Base-by-base conservation (phyloP, 768 basidiomycete genomes). In the Leccinum disarticulatum region DNA sequence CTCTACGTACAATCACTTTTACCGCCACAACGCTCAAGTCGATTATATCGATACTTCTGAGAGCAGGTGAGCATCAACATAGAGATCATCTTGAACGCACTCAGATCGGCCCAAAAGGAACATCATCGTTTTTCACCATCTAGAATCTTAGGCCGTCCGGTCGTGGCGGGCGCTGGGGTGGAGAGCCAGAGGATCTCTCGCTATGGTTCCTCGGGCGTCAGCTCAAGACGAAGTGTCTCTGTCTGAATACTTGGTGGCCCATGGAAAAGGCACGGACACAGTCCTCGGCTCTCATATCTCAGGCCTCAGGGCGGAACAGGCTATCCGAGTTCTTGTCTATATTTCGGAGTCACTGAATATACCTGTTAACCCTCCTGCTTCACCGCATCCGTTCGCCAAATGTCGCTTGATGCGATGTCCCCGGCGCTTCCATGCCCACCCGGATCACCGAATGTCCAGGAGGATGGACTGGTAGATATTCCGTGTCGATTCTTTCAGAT, bases 371-470 rank as follows among this genome's bases (percentile, higher is more conserved):
- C 27, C 25, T 48, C 0, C 31, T 2, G 15, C 43, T 51, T 17
- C 17, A 48, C 36, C 46, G 41, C 48, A 38, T 47, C 55, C 50
- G 27, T 41, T 25, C 55, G 52, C 46, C 35, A 15, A 22, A 13
- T 41, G 38, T 35, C 7, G 38, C 28, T 47, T 55, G 66, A 66
- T 66, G 56, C 66, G 66, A 62, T 51, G 38, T 55, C 50, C 57
- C 47, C 67, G 66, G 66, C 19, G 10, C 52, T 54, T 66, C 60
- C 27, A 6, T 22, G n/a, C 11, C 36, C 43, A 30, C 57, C 27
- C 48, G 31, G 31, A 46, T 3, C 53, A 56, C 38, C n/a, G 19
- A 46, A 57, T 57, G 28, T 55, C 14, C 9, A 36, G 54, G 49
- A 57, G 52, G 51, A 19, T 22, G 9, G 17, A 30, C 14, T 4